Percentiles rank a stretch among this genome's conserved stretches.
These are phyloP conservation scores for Chytridium lagenaria DNA, from an alignment of 371 early-diverging fungal genomes.

Conservation along the genomic window DNA sequence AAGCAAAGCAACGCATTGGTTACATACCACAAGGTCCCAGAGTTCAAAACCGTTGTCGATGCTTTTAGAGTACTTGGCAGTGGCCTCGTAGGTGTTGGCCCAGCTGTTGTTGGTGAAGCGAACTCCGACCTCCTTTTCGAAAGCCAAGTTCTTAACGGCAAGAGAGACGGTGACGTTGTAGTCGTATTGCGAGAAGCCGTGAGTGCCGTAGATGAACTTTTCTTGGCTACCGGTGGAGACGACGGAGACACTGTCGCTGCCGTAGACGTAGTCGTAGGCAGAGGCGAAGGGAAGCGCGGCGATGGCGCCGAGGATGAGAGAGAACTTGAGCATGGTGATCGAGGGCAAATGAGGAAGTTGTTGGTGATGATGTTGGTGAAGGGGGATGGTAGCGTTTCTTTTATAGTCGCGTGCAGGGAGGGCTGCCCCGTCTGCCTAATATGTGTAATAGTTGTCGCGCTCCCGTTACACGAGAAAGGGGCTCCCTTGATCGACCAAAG, in stretches of 20 bases:
- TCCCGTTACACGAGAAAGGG: not conserved
- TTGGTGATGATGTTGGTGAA: not conserved
- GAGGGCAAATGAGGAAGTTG: not conserved
- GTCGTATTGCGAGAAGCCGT: not conserved
- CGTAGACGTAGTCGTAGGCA: constrained; percentile 1
- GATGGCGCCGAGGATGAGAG: not conserved
- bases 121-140: constrained; percentile 1
- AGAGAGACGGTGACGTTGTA: constrained; percentile 3
- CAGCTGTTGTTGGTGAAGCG: constrained; percentile 3
- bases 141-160: not conserved
- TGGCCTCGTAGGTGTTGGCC: constrained; percentile 1
- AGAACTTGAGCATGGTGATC: not conserved
- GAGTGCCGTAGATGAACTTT: not conserved
- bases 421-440: no score
- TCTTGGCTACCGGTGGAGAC: not conserved
- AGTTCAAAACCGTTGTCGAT: not conserved
- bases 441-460: not conserved
- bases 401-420: not conserved
- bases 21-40: constrained; percentile 1
- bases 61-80: not conserved
- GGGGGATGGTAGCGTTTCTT: not conserved
- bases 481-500: no score
- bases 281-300: not conserved
- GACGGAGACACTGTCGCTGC: not conserved
- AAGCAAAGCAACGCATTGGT: not conserved